A percentile compares a stretch with the other conserved stretches of the same genome.
phyloP scores from a whole-genome alignment of 73 alveolate species.

The Symbiodinium natans region DNA sequence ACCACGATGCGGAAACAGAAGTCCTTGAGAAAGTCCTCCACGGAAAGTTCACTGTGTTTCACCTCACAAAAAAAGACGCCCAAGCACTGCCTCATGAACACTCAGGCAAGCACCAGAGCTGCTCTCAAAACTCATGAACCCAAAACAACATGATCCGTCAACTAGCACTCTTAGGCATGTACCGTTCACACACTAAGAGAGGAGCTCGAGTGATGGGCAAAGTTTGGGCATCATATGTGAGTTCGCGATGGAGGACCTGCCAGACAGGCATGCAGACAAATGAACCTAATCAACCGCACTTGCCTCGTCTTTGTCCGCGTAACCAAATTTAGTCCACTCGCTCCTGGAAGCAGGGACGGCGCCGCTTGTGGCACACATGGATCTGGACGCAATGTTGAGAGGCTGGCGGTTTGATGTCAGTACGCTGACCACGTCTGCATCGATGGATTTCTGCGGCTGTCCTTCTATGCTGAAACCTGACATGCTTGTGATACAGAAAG shows the following conservation, averaged over 20 bases:
- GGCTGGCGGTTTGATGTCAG: slow-evolving; percentile 71
- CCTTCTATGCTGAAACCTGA: slow-evolving; percentile 56
- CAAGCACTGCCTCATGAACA: too few species aligned
- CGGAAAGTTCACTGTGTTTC: slow-evolving; percentile 24
- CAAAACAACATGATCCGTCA: background rate
- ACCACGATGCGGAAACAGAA: background rate
- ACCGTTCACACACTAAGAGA: background rate
- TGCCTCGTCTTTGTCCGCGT: slow-evolving; percentile 51
- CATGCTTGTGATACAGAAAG: background rate
- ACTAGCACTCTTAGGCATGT: background rate
- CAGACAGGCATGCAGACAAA: background rate
- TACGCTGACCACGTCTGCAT: slow-evolving; percentile 65
- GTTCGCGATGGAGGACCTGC: background rate
- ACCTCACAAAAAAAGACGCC: background rate
- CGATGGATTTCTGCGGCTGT: slow-evolving; percentile 86
- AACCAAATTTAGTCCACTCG: slow-evolving; percentile 61
- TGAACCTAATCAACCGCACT: background rate
- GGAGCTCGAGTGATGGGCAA: background rate
- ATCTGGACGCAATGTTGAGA: background rate
- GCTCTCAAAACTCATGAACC: background rate
- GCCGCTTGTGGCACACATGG: background rate
- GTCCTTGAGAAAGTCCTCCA: slow-evolving; percentile 40
- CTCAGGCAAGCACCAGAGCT: background rate
- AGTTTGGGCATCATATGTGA: background rate
- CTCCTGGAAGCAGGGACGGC: background rate